Base-by-base conservation (phyloP, 345 rosid genomes). In the Carallia brachiata region DNA sequence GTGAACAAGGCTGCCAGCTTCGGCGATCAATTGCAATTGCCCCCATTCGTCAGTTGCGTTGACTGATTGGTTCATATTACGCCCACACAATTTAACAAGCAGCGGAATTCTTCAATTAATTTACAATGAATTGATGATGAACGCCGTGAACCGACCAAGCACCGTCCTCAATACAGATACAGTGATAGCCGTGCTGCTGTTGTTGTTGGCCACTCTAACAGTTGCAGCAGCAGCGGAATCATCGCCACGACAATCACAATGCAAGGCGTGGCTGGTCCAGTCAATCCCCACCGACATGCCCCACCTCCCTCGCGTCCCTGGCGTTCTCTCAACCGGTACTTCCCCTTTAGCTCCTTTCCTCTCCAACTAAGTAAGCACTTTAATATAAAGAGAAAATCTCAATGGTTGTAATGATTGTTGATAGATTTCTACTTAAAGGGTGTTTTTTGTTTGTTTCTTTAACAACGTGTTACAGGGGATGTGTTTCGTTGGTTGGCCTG, bases 241-340 rank as follows among this genome's bases (percentile, higher is more conserved):
- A 12, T 44, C 50, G 50, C 17, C 4, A 15, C 6, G 60, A 27
- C 34, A 15, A 7, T 75, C 91, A 2, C 66, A 71, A 66, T 89
- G 96, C 88, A 82, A 87, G 81, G 96, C 98, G 48, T 93, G 98
- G 98, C 84, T 90, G 5, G 98, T 93, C 72, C 98, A 90, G 52
- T 93, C 98, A 47, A 89, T 90, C 76, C 98, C 98, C 70, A 93
- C 95, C 7, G 90, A 87, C 74, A 93, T 90, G 97, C 88, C 89
- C 19, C 80, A 81, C 73, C 97, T 93, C 80, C 85, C 68, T 37
- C 87, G 52, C 17, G 84, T 87, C 76, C 73, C 95, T 27, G 96
- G 96, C 54, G 90, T 90, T 47, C 89, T 93, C 69, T 84, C 93
- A 32, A 85, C 97, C 13, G 90, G 98, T 87, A 80, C 76, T 19